Conservation (phyloP, 805 yeast species). For the Candida hungchunana region DNA sequence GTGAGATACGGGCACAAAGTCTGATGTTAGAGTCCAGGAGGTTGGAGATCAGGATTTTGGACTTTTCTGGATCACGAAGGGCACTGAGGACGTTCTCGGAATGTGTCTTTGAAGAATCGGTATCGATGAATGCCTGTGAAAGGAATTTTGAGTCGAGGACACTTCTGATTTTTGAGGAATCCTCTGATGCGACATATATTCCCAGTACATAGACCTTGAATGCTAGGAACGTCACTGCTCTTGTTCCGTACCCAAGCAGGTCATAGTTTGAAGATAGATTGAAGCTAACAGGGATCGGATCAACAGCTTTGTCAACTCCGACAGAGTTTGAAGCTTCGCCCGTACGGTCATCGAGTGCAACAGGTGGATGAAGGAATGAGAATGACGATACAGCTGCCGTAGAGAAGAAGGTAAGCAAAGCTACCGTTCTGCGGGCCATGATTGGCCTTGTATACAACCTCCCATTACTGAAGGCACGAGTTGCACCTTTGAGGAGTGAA, state of each 20-base stretch:
- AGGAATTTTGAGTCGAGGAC: conserved; percentile 42
- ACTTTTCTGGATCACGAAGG: conserved; percentile 46
- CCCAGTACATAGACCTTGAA: conserved; percentile 89
- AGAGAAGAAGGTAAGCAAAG: background rate
- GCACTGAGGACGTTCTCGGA: conserved; percentile 38
- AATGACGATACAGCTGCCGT: background rate
- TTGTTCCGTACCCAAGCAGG: conserved; percentile 73
- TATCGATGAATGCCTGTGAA: conserved; percentile 33
- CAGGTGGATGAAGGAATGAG: background rate
- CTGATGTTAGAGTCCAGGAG: conserved; percentile 57
- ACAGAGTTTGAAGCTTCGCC: conserved; percentile 27
- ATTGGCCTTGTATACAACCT: too few species aligned
- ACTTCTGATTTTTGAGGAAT: conserved; percentile 37
- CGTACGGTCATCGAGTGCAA: conserved; percentile 13
- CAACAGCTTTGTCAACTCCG: conserved; percentile 46
- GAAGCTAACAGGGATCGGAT: conserved; percentile 31
- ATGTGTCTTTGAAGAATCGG: conserved; percentile 31
- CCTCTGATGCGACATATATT: conserved; percentile 65
- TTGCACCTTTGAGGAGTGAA: too few species aligned
- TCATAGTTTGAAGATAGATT: conserved; percentile 38
- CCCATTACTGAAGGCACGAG: too few species aligned
- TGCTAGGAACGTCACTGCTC: conserved; percentile 76
- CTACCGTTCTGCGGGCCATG: too few species aligned
- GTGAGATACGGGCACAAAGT: conserved; percentile 72
- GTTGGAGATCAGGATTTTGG: conserved; percentile 50